Evolutionary conservation across 1,284 basidiomycete genomes (phyloP).

Genomic region (Apiotrichum veenhuisii): DNA sequence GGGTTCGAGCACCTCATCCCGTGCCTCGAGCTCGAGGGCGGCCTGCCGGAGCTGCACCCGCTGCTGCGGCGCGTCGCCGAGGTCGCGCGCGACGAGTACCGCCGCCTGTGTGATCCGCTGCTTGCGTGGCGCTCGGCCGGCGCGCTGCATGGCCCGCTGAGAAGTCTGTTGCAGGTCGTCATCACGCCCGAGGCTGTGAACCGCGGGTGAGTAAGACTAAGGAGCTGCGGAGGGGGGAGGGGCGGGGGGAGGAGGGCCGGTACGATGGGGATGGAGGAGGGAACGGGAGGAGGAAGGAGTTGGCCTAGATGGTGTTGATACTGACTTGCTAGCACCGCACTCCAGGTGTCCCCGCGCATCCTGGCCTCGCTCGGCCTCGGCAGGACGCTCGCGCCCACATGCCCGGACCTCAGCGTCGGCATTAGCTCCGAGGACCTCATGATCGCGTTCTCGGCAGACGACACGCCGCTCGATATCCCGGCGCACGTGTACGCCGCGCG

Average conservation of each 20-base stretch:
- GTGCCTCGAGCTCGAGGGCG: neutral
- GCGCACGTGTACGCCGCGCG: neutral
- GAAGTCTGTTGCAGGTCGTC: neutral
- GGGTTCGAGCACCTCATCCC: neutral
- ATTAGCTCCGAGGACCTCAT: neutral
- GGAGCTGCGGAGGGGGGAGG: too few species aligned
- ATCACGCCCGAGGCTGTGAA: neutral
- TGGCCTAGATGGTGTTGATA: too few species aligned
- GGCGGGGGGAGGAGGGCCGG: too few species aligned
- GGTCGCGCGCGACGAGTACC: neutral
- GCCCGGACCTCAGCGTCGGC: neutral
- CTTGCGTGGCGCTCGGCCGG: neutral
- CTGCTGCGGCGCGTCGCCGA: neutral
- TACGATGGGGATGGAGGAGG: too few species aligned
- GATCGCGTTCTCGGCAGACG: neutral
- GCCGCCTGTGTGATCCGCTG: neutral
- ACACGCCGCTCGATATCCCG: neutral
- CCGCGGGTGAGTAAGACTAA: neutral
- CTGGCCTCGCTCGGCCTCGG: neutral
- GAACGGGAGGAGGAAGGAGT: too few species aligned
- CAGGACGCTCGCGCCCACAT: neutral
- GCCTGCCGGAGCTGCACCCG: neutral
- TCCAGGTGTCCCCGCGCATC: neutral
- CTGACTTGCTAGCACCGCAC: neutral
- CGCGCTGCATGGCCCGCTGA: neutral